Evolutionary conservation across 305 asterid species (phyloP).

Genomic region (Plantago coronopus): DNA sequence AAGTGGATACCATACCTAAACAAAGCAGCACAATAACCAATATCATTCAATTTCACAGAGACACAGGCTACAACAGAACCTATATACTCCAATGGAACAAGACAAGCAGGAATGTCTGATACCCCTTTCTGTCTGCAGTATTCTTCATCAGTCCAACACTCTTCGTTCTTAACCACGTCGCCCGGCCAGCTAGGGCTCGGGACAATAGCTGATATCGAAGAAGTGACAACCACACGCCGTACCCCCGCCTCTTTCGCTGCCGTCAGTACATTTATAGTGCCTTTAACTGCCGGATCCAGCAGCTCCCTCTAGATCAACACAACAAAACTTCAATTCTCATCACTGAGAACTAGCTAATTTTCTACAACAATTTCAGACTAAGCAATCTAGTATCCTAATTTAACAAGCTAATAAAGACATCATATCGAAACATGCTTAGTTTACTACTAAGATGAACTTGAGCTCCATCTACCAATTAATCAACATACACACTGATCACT

Average conservation of each 20-base stretch:
- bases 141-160: conserved; percentile 89
- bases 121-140: conserved; percentile 82
- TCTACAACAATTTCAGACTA: not conserved
- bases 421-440: not conserved
- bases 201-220: conserved; percentile 59
- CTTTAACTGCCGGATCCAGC: conserved; percentile 80
- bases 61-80: not conserved
- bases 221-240: conserved; percentile 83
- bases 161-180: conserved; percentile 63
- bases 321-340: not conserved
- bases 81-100: not conserved
- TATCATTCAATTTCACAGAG: not conserved
- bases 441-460: too few species aligned
- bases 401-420: not conserved
- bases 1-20: conserved; percentile 79
- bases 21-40: not conserved
- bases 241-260: conserved; percentile 84
- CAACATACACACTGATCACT: conserved; percentile 21
- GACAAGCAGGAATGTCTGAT: too few species aligned
- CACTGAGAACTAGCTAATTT: not conserved
- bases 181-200: conserved; percentile 81
- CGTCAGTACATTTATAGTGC: conserved; percentile 79
- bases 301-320: conserved; percentile 39
- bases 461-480: not conserved
- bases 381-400: too few species aligned